Evolutionary conservation across 2,329 filamentous ascomycete genomes (phyloP).

Genomic region (Dactylonectria macrodidyma): DNA sequence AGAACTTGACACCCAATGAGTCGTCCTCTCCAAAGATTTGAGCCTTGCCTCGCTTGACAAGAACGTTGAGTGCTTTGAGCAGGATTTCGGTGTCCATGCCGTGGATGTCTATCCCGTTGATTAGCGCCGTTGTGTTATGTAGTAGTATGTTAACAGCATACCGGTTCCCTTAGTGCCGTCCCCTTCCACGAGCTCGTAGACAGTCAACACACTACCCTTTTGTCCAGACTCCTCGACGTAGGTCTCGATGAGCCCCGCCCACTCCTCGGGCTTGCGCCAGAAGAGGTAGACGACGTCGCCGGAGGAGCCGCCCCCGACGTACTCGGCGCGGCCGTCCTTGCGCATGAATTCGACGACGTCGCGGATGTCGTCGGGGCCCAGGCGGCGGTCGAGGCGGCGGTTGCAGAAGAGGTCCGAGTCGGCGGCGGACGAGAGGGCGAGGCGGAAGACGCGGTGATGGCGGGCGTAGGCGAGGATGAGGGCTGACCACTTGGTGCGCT

Average conservation of each 20-base stretch:
- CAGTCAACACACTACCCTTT: slow-evolving; percentile 88
- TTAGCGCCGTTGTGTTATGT: slow-evolving; percentile 26
- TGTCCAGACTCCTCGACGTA: slow-evolving; percentile 93
- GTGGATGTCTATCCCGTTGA: slow-evolving; percentile 76
- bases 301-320: slow-evolving; percentile 60
- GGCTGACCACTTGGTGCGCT: slow-evolving; percentile 87
- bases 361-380: slow-evolving; percentile 66
- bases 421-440: slow-evolving; percentile 74
- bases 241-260: slow-evolving; percentile 82
- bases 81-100: slow-evolving; percentile 90
- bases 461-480: slow-evolving; percentile 89
- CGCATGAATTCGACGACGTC: slow-evolving; percentile 74
- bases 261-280: slow-evolving; percentile 92
- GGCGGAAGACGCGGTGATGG: slow-evolving; percentile 81
- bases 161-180: slow-evolving; percentile 81
- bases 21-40: slow-evolving; percentile 94
- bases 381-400: slow-evolving; percentile 64
- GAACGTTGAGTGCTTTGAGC: slow-evolving; percentile 81
- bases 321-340: slow-evolving; percentile 76
- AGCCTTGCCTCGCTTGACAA: slow-evolving; percentile 92
- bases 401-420: slow-evolving; percentile 72
- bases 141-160: slow-evolving; percentile 55
- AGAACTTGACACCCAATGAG: slow-evolving; percentile 95
- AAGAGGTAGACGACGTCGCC: slow-evolving; percentile 78
- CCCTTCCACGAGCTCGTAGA: slow-evolving; percentile 93